Percentiles rank a stretch among this genome's conserved stretches.
Conservation (phyloP, 495 filamentous ascomycete species). For the Lasiosphaeria miniovina region DNA sequence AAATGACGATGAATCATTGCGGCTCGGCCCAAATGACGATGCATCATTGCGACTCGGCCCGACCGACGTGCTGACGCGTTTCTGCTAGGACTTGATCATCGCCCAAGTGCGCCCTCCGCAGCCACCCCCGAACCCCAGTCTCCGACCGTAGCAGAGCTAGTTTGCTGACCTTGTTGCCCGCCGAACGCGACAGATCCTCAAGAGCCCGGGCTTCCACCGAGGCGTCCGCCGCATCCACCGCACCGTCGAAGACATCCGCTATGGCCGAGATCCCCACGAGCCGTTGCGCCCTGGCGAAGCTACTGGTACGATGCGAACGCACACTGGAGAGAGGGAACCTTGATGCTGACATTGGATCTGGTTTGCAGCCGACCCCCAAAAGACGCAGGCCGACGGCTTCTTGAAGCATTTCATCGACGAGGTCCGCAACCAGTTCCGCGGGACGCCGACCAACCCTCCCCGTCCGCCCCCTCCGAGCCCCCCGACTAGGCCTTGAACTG, state of each 20-base stretch:
- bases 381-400: slow-evolving; percentile 21
- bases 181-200: slow-evolving; percentile 30
- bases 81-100: slow-evolving; percentile 30
- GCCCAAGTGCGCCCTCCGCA: slow-evolving; percentile 21
- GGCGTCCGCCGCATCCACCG: slow-evolving; percentile 40
- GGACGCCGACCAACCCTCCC: slow-evolving; percentile 19
- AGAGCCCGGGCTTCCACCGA: slow-evolving; percentile 36
- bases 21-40: not conserved
- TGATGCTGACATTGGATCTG: slow-evolving; percentile 11
- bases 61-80: not conserved
- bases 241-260: slow-evolving; percentile 34
- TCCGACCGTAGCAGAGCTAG: not conserved
- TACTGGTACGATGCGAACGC: slow-evolving; percentile 24
- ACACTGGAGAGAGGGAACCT: not conserved
- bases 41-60: not conserved
- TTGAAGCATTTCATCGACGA: slow-evolving; percentile 38
- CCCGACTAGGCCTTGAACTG: too few relatives aligned
- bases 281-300: slow-evolving; percentile 43
- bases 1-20: not conserved
- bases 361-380: not conserved
- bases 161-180: slow-evolving; percentile 1
- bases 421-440: slow-evolving; percentile 36
- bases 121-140: not conserved
- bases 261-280: slow-evolving; percentile 42
- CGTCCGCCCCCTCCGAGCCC: not conserved